phyloP scores from a whole-genome alignment of 2,329 filamentous ascomycete genomes.

The Pseudopyricularia javanii region DNA sequence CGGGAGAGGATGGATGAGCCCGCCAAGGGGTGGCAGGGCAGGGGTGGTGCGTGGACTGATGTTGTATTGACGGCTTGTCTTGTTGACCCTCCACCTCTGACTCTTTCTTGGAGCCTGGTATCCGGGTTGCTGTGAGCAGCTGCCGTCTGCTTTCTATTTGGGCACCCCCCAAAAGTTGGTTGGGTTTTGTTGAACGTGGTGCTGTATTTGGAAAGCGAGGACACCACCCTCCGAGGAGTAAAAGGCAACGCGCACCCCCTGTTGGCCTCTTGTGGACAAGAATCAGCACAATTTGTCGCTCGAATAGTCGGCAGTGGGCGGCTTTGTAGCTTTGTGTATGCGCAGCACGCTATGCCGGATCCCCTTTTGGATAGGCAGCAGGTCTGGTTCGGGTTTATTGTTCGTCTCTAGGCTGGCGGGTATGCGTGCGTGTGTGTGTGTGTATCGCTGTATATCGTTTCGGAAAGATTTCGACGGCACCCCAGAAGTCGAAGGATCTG shows the following conservation, averaged over 20 bases:
- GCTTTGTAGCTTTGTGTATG: too few species aligned
- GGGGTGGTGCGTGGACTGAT: neutral
- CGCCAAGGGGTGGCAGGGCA: neutral
- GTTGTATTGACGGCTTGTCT: neutral
- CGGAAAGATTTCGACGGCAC: neutral
- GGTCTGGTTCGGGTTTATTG: too few species aligned
- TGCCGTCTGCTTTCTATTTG: neutral
- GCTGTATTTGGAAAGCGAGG: neutral
- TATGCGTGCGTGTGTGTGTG: too few species aligned
- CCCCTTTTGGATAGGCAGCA: too few species aligned
- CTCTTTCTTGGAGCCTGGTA: too few species aligned
- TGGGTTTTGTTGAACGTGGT: too few species aligned
- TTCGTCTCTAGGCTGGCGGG: too few species aligned
- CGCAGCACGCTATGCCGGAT: too few species aligned
- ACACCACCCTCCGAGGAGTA: neutral
- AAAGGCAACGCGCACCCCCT: neutral
- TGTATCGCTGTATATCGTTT: too few species aligned
- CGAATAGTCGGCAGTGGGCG: too few species aligned
- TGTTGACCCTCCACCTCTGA: too few species aligned
- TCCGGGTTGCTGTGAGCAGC: neutral
- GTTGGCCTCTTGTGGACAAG: neutral
- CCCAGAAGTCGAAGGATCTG: neutral
- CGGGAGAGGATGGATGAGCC: neutral
- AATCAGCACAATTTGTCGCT: neutral
- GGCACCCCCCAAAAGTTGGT: neutral